These are phyloP conservation scores for Neofusicoccum kwambonambiense DNA, from an alignment of 2,329 filamentous ascomycete genomes.

Conservation along the genomic window DNA sequence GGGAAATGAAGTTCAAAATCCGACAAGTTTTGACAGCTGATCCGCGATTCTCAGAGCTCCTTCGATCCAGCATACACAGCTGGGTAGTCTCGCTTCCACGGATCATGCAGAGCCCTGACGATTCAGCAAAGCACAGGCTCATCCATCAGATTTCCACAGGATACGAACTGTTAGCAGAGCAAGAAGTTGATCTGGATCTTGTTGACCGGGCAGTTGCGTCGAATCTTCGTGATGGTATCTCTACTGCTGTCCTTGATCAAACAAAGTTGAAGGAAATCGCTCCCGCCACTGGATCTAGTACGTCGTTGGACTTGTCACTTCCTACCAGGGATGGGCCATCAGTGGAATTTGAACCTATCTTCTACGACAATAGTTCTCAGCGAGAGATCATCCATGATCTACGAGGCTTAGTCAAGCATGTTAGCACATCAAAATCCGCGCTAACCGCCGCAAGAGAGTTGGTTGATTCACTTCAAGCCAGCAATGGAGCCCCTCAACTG, in stretches of 20 bases:
- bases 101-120: slow-evolving; percentile 80
- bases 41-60: slow-evolving; percentile 58
- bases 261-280: slow-evolving; percentile 8
- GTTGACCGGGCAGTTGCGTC: slow-evolving; percentile 66
- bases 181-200: slow-evolving; percentile 64
- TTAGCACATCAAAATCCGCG: slow-evolving; percentile 46
- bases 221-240: slow-evolving; percentile 73
- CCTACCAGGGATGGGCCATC: slow-evolving; percentile 19
- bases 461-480: slow-evolving; percentile 61
- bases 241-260: slow-evolving; percentile 43
- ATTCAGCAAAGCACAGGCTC: slow-evolving; percentile 69
- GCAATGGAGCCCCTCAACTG: slow-evolving; percentile 59
- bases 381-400: slow-evolving; percentile 63
- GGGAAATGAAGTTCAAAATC: slow-evolving; percentile 45
- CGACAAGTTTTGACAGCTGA: slow-evolving; percentile 64
- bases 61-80: slow-evolving; percentile 71
- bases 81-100: slow-evolving; percentile 81
- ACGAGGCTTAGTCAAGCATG: slow-evolving; percentile 57
- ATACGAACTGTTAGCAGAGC: slow-evolving; percentile 62
- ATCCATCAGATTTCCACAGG: slow-evolving; percentile 76
- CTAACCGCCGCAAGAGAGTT: slow-evolving; percentile 62
- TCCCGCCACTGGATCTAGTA: not conserved
- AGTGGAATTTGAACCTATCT: slow-evolving; percentile 56
- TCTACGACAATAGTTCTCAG: slow-evolving; percentile 63
- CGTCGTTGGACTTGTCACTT: not conserved